phyloP scores from a whole-genome alignment of 192 early-diverging fungal genomes.

The Coemansia sp. region DNA sequence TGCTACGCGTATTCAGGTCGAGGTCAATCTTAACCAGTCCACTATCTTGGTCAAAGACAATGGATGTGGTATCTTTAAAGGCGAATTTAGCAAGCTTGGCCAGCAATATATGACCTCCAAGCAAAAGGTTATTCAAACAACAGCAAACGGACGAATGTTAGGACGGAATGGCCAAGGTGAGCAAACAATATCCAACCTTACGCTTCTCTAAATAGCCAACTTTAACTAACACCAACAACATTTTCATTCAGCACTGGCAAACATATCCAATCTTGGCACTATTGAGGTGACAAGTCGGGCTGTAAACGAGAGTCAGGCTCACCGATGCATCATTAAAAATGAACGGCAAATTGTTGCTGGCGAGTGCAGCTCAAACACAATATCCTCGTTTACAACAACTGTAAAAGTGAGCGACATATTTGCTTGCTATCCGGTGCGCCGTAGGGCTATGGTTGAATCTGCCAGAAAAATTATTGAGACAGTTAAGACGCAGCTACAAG shows the following conservation, averaged over 20 bases:
- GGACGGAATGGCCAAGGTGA: constrained; percentile 44
- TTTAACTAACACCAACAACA: background rate
- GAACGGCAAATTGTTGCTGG: constrained; percentile 14
- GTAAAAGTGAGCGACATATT: constrained; percentile 37
- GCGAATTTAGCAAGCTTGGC: constrained; percentile 20
- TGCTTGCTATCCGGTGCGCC: constrained; percentile 29
- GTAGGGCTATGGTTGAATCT: constrained; percentile 17
- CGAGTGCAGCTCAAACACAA: background rate
- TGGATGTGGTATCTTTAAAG: constrained; percentile 24
- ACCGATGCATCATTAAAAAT: constrained; percentile 20
- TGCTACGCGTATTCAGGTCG: constrained; percentile 27
- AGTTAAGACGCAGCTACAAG: constrained; percentile 24
- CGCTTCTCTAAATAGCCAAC: background rate
- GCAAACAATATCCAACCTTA: background rate
- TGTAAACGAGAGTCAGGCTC: background rate
- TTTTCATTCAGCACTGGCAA: constrained; percentile 30
- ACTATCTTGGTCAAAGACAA: constrained; percentile 29
- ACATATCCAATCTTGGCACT: constrained; percentile 33
- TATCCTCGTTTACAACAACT: constrained; percentile 13
- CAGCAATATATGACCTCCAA: constrained; percentile 34
- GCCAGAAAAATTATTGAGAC: constrained; percentile 9
- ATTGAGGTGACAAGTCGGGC: constrained; percentile 26
- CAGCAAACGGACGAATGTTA: background rate
- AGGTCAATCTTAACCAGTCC: constrained; percentile 19
- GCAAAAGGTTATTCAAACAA: background rate